phyloP scores from a whole-genome alignment of 352 stramenopile species.

The Globisporangium paddicum region DNA sequence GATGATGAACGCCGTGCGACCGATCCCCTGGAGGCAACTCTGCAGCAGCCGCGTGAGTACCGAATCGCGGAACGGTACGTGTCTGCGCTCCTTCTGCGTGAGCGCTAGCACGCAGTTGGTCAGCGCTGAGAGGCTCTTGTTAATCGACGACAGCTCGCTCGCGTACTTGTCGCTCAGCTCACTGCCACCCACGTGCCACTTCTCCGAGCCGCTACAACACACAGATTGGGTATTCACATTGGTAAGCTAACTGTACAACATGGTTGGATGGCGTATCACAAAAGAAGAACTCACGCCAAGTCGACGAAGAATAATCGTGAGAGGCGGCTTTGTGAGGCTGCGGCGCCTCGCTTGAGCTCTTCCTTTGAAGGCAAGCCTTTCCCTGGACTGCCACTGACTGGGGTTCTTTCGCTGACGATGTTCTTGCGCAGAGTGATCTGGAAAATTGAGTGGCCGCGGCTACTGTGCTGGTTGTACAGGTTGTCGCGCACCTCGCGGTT shows the following conservation, averaged over 20 bases:
- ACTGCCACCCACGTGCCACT: conserved; percentile 56
- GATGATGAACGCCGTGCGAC: conserved; percentile 57
- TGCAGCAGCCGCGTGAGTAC: conserved; percentile 66
- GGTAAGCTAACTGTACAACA: neutral
- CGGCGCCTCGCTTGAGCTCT: neutral
- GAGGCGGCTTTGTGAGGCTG: conserved; percentile 30
- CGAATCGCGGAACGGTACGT: conserved; percentile 65
- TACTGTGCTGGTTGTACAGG: conserved; percentile 68
- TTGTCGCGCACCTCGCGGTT: conserved; percentile 72
- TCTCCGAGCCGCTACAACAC: conserved; percentile 50
- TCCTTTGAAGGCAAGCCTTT: conserved; percentile 1
- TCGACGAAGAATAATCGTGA: conserved; percentile 73
- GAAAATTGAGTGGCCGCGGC: conserved; percentile 67
- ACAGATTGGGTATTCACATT: too few relatives aligned
- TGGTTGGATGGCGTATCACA: neutral
- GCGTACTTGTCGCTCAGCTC: conserved; percentile 59
- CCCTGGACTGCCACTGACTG: neutral
- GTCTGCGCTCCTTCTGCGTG: conserved; percentile 44
- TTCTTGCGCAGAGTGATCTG: conserved; percentile 58
- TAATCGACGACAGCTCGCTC: conserved; percentile 56
- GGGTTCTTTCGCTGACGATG: neutral
- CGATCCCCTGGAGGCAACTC: conserved; percentile 47
- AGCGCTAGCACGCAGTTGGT: conserved; percentile 76
- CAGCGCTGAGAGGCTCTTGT: conserved; percentile 70
- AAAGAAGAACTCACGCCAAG: conserved; percentile 30